These are phyloP conservation scores for Picochlorum sp. DNA, from an alignment of 139 green algal genomes.

Conservation along the genomic window DNA sequence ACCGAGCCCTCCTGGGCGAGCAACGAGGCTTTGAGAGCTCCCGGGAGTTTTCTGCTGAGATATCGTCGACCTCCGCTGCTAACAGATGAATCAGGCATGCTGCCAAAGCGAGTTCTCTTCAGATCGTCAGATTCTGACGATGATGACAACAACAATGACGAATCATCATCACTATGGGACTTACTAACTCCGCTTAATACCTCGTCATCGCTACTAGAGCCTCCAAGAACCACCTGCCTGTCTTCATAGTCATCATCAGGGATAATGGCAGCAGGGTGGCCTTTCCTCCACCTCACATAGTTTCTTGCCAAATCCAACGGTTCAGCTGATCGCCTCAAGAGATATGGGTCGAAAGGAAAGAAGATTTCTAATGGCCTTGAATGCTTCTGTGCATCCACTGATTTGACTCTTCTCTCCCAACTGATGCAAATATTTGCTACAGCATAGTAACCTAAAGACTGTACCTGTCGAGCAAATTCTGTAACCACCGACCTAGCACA, in stretches of 20 bases:
- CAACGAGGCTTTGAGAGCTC: slow-evolving; percentile 13
- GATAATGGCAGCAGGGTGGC: slow-evolving; percentile 18
- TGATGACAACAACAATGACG: neutral
- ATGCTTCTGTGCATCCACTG: neutral
- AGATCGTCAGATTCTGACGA: slow-evolving; percentile 7
- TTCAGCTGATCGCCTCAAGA: slow-evolving; percentile 61
- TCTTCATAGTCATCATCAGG: neutral
- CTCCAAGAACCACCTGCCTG: neutral
- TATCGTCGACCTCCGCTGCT: slow-evolving; percentile 6
- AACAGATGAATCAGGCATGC: slow-evolving; percentile 17
- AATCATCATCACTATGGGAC: slow-evolving; percentile 2
- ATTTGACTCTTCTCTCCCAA: slow-evolving; percentile 19
- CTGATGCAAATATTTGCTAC: slow-evolving; percentile 6
- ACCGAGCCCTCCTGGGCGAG: neutral
- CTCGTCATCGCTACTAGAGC: slow-evolving; percentile 3
- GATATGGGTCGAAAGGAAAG: slow-evolving; percentile 92
- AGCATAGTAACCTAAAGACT: slow-evolving; percentile 37
- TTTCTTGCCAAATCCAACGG: slow-evolving; percentile 41
- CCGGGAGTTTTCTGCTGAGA: neutral
- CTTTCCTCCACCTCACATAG: slow-evolving; percentile 46
- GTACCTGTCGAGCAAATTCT: slow-evolving; percentile 31
- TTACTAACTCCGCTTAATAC: neutral
- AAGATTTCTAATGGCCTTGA: slow-evolving; percentile 77
- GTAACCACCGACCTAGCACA: slow-evolving; percentile 33
- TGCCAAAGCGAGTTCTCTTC: slow-evolving; percentile 20